Percentiles rank a stretch among this genome's conserved stretches.
Evolutionary conservation across 2,329 filamentous ascomycete genomes (phyloP).

Genomic region (Trematosphaeria pertusa): DNA sequence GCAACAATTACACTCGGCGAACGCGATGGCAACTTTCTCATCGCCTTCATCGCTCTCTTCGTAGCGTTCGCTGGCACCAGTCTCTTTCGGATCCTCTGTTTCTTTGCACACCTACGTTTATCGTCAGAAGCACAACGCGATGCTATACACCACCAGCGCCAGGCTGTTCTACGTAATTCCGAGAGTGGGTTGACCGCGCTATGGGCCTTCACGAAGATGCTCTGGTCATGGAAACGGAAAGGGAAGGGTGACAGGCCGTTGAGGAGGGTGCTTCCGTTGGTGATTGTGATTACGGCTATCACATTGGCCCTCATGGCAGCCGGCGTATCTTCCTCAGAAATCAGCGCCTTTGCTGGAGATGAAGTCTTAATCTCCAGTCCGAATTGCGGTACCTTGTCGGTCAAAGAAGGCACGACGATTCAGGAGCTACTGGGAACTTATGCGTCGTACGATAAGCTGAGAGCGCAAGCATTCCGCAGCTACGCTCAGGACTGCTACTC

Average conservation of each 20-base stretch:
- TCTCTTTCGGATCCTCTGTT: slow-evolving; percentile 33
- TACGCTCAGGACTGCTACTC: slow-evolving; percentile 1
- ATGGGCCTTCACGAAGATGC: slow-evolving; percentile 1
- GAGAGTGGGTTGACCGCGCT: slow-evolving; percentile 2
- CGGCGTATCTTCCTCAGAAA: slow-evolving; percentile 38
- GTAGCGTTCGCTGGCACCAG: slow-evolving; percentile 26
- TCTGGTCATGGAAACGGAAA: slow-evolving; percentile 9
- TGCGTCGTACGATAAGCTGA: background rate
- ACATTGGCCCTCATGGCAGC: slow-evolving; percentile 25
- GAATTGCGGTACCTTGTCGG: background rate
- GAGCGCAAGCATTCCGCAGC: background rate
- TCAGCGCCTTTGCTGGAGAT: slow-evolving; percentile 35
- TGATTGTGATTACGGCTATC: slow-evolving; percentile 24
- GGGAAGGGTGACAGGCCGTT: background rate
- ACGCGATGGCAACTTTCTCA: slow-evolving; percentile 30
- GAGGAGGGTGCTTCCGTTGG: slow-evolving; percentile 17
- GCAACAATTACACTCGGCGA: slow-evolving; percentile 34
- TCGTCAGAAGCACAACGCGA: slow-evolving; percentile 21
- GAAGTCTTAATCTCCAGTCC: slow-evolving; percentile 28
- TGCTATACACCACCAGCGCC: slow-evolving; percentile 33
- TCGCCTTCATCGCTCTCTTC: slow-evolving; percentile 40
- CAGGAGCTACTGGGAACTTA: background rate
- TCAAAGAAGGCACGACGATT: slow-evolving; percentile 5
- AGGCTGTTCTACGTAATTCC: slow-evolving; percentile 35
- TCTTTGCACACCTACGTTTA: slow-evolving; percentile 23